Base-by-base conservation (phyloP, 1,284 basidiomycete species). In the Pseudozyma sp. region DNA sequence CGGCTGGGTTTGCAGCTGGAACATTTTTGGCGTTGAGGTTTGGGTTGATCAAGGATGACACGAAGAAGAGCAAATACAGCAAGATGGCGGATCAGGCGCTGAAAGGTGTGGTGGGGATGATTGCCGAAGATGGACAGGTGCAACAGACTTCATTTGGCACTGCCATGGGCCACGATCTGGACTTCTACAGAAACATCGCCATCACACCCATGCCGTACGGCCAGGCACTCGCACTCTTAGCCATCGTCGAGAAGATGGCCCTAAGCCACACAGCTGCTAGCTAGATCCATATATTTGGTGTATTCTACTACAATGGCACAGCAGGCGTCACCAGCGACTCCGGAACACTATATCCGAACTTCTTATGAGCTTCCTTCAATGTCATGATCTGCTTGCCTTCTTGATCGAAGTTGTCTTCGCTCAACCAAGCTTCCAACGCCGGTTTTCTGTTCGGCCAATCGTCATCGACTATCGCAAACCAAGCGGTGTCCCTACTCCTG, bases 171-270 rank as follows among this genome's bases (percentile, higher is more conserved):
- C 89, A 89, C 6, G 89, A 88, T 14, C 88, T 90, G 53, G 89
- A 89, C 57, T 84, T 87, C 60, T 84, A 88, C 67, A 78, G 88
- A 37, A 87, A 90, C 60, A 88, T 87, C 54, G 90, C 89, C 82
- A 89, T 89, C 77, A 90, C 89, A 9, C 87, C 88, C 52, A 90
- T 90, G 89, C 89, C 89, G 4, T 90, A 90, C 68, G 89, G 89
- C 7, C 89, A 90, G 78, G 89, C 89, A 57, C 80, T 90, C 70
- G 89, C 88, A 4, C 83, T 85, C 68, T 66, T 85, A 8, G 85
- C 85, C 1, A 69, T 86, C 37, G 85, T 85, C 11, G 84, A 86
- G 64, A 39, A 60, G 17, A 66, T 74, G 58, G 66, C 65, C 4
- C 46, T 68, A 14, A 35, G 54, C 10, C 35, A 40, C 24, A 1